These are phyloP conservation scores for Magnusiomyces ingens DNA, from an alignment of 1,139 yeast species.

Conservation along the genomic window DNA sequence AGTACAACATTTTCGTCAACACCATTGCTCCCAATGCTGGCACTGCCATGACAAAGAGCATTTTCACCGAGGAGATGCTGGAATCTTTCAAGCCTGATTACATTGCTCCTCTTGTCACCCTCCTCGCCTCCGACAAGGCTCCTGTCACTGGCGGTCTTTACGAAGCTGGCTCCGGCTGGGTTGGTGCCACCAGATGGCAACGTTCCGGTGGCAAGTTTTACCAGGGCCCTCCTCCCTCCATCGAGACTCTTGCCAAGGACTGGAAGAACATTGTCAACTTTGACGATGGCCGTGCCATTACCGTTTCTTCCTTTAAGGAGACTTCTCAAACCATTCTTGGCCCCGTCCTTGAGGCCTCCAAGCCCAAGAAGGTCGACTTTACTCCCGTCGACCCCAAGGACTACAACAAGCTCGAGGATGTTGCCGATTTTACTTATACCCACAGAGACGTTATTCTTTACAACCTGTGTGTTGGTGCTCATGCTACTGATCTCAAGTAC, in stretches of 20 bases:
- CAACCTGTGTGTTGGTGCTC: conserved; percentile 87
- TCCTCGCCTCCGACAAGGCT: conserved; percentile 66
- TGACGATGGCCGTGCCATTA: conserved; percentile 44
- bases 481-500: conserved; percentile 66
- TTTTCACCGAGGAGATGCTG: conserved; percentile 70
- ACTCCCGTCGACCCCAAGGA: conserved; percentile 23
- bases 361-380: conserved; percentile 3
- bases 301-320: conserved; percentile 65
- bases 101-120: conserved; percentile 85
- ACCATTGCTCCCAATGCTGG: conserved; percentile 96
- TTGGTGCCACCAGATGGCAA: conserved; percentile 93
- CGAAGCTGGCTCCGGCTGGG: conserved; percentile 89
- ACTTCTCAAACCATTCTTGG: conserved; percentile 71
- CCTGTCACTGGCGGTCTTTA: conserved; percentile 61
- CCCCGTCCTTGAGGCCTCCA: conserved; percentile 49
- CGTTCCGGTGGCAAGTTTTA: conserved; percentile 82
- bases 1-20: conserved; percentile 66
- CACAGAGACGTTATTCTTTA: conserved; percentile 75
- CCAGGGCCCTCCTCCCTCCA: conserved; percentile 47
- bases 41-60: conserved; percentile 90
- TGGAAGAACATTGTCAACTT: conserved; percentile 65
- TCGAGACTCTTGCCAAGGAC: conserved; percentile 66
- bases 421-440: conserved; percentile 44
- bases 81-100: conserved; percentile 82
- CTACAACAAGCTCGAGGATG: conserved; percentile 24